Evolutionary conservation across 1,284 basidiomycete genomes (phyloP), one percentile per base, ranked within the genome.

Genomic region (Malassezia globosa): DNA sequence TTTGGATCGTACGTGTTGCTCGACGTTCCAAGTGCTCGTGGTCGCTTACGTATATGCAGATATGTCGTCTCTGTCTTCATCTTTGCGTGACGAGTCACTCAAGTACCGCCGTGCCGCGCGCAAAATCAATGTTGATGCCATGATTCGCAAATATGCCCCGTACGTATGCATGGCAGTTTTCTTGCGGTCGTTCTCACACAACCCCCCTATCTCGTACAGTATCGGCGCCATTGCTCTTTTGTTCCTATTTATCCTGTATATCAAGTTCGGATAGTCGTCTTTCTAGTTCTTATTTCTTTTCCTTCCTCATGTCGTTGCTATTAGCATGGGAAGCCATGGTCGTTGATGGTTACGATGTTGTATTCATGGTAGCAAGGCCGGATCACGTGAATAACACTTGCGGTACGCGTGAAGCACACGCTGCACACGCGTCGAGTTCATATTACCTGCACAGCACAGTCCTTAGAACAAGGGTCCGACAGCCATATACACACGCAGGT

Each of bases 51-150:
- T 16, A 16, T n/a, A n/a, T 31, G 29, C 55, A 60, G 58, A 70
- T 48, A 97, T 97, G 92, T 95, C 89, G 21, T 85, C 89, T 69
- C 78, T 97, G 56, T 96, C 90, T n/a, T 87, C 85, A 1, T 94
- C 88, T n/a, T 77, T 99, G 39, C 82, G 88, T 41, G 86, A 90
- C 46, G 92, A 99, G 74, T 94, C 89, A 23, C 85, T 94, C 75
- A 96, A 88, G 74, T 99, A 97, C 74, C 81, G 92, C 51, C 92
- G 87, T 74, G 88, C 89, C 13, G 89, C 92, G 22, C 78, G 86
- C 58, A 87, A 95, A 68, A 87, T 97, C 74, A 97, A 96, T 72
- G 71, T 92, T 41, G 81, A 94, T 61, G 87, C 89, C 6, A 82
- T 96, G 80, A 74, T 94, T 59, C 82, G 92, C 56, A 88, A 97